Evolutionary conservation across 2,329 filamentous ascomycete species (phyloP).

Genomic region (Xylaria sp.): DNA sequence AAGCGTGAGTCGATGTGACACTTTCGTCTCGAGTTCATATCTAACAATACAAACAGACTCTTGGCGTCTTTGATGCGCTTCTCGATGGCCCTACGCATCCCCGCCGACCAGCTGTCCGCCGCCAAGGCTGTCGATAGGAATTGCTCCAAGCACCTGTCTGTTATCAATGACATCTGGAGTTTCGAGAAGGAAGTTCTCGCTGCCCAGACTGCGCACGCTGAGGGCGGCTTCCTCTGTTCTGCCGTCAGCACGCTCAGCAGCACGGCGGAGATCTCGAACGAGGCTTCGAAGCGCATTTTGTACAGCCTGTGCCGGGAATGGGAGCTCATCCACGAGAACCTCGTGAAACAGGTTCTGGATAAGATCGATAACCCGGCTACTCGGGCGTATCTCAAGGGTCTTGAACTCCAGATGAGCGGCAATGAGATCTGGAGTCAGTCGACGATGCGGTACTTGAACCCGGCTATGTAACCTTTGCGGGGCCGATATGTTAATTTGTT

Average conservation of each 20-base stretch:
- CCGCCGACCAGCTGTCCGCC: conserved; percentile 22
- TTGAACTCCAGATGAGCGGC: conserved; percentile 31
- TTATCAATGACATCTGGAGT: conserved; percentile 37
- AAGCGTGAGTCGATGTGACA: conserved; percentile 27
- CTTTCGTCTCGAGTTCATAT: background rate
- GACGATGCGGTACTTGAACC: conserved; percentile 19
- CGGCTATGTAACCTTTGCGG: background rate
- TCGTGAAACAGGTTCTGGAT: conserved; percentile 19
- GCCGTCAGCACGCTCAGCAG: conserved; percentile 29
- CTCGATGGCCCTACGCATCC: conserved; percentile 28
- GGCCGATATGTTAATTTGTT: no score
- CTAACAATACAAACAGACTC: conserved; percentile 18
- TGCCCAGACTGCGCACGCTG: conserved; percentile 15
- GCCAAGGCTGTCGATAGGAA: conserved; percentile 30
- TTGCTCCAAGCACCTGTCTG: conserved; percentile 32
- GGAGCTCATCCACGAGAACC: conserved; percentile 1
- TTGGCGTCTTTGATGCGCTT: conserved; percentile 34
- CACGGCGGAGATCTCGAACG: conserved; percentile 22
- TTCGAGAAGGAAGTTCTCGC: conserved; percentile 35
- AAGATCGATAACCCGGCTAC: conserved; percentile 11
- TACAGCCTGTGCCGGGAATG: conserved; percentile 7
- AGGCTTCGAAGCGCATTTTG: conserved; percentile 18
- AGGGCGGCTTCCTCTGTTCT: conserved; percentile 32
- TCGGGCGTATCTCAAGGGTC: conserved; percentile 29
- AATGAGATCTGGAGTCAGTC: conserved; percentile 29